phyloP scores from a whole-genome alignment of 2,329 filamentous ascomycete genomes.

The Colletotrichum sp. region DNA sequence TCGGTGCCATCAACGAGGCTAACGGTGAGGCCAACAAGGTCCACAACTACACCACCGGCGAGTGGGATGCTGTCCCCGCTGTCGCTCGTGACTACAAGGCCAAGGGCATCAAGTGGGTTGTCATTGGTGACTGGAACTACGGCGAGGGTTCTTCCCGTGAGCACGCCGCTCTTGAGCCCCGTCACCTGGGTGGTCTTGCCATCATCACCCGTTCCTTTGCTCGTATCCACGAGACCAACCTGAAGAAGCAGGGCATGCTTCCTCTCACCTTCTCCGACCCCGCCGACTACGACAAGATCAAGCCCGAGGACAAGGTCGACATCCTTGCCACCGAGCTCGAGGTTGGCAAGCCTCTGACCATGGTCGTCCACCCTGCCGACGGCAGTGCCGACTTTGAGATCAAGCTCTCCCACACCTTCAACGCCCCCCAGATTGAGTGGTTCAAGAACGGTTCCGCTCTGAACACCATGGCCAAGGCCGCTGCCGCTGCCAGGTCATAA shows the following conservation, averaged over 20 bases:
- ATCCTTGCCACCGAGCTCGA: slow-evolving; percentile 87
- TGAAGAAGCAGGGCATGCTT: slow-evolving; percentile 99
- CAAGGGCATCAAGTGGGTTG: slow-evolving; percentile 95
- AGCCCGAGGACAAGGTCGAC: slow-evolving; percentile 89
- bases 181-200: slow-evolving; percentile 94
- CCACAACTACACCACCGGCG: slow-evolving; percentile 85
- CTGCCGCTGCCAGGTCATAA: slow-evolving; percentile 34
- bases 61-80: slow-evolving; percentile 87
- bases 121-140: slow-evolving; percentile 99
- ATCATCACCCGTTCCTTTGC: slow-evolving; percentile 97
- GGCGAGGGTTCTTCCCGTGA: slow-evolving; percentile 97
- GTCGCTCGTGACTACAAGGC: slow-evolving; percentile 98
- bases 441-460: slow-evolving; percentile 97
- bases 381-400: slow-evolving; percentile 75
- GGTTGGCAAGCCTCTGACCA: slow-evolving; percentile 91
- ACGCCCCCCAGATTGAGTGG: slow-evolving; percentile 97
- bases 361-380: slow-evolving; percentile 90
- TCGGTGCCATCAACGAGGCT: slow-evolving; percentile 93
- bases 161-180: slow-evolving; percentile 96
- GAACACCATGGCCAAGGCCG: slow-evolving; percentile 93
- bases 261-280: slow-evolving; percentile 94
- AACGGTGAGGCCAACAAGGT: slow-evolving; percentile 99
- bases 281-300: slow-evolving; percentile 97
- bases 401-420: slow-evolving; percentile 93
- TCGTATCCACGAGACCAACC: slow-evolving; percentile 99